Evolutionary conservation across 208 protist species (phyloP).

Genomic region (Blastocrithidia nonstop): DNA sequence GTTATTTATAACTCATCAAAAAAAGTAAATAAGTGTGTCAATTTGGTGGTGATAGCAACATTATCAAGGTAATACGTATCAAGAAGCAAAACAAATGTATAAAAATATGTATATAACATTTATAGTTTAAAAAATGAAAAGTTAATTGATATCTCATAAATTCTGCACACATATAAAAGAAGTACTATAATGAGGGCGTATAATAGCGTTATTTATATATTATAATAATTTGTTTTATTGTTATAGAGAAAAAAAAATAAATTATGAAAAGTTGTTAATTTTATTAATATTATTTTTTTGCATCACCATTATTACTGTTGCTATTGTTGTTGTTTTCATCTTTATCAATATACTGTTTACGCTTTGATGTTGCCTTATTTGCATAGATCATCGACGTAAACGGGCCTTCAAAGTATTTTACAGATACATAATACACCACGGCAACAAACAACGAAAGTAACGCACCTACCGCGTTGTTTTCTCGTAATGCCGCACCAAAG

Average conservation of each 20-base stretch:
- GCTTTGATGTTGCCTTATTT: background rate
- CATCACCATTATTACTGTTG: background rate
- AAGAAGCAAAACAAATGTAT: too few relatives aligned
- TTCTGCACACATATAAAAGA: too few relatives aligned
- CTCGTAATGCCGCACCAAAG: conserved; percentile 42
- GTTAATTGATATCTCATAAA: too few relatives aligned
- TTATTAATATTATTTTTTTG: background rate
- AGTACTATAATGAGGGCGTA: background rate
- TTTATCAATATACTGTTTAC: background rate
- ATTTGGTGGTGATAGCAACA: too few relatives aligned
- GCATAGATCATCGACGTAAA: conserved; percentile 86
- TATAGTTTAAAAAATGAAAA: too few relatives aligned
- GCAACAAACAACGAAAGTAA: conserved; percentile 50
- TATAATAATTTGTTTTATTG: background rate
- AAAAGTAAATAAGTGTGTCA: background rate
- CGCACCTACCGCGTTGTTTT: conserved; percentile 56
- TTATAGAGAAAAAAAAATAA: background rate
- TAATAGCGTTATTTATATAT: background rate
- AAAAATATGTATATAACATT: too few relatives aligned
- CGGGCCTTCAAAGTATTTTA: conserved; percentile 77
- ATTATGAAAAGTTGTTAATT: background rate
- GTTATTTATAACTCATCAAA: background rate
- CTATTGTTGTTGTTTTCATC: background rate
- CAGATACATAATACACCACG: conserved; percentile 73
- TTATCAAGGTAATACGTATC: too few relatives aligned